Percentiles rank a stretch among this genome's conserved stretches.
These are phyloP conservation scores for Porphyrellus cyaneotinctus DNA, from an alignment of 768 basidiomycete genomes.

Conservation along the genomic window DNA sequence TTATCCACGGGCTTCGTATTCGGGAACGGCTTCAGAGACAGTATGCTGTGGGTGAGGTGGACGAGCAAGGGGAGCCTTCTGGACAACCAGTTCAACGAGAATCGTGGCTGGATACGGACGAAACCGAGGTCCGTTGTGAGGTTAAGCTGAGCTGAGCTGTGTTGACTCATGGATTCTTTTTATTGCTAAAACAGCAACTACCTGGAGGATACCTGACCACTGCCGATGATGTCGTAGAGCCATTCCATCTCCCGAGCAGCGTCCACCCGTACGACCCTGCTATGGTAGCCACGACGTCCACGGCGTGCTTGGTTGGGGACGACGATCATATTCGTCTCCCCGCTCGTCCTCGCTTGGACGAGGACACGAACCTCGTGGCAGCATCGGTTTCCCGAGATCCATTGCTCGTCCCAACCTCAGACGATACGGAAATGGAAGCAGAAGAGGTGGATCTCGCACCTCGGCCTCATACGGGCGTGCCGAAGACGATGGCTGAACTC, in stretches of 20 bases:
- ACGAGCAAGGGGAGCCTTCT: neutral
- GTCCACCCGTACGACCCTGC: slow-evolving; percentile 18
- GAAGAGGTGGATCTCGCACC: slow-evolving; percentile 17
- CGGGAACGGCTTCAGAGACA: slow-evolving; percentile 77
- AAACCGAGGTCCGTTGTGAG: slow-evolving; percentile 15
- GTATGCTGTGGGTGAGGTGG: slow-evolving; percentile 42
- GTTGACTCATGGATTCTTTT: slow-evolving; percentile 17
- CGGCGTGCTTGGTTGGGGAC: neutral
- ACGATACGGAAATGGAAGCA: slow-evolving; percentile 9
- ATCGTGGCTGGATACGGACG: slow-evolving; percentile 21
- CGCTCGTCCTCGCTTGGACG: neutral
- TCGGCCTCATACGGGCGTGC: slow-evolving; percentile 22
- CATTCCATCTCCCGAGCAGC: slow-evolving; percentile 66
- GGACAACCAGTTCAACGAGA: slow-evolving; percentile 5
- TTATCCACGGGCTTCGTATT: slow-evolving; percentile 86
- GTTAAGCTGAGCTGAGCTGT: neutral
- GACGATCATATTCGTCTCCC: neutral
- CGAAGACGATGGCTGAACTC: slow-evolving; percentile 65
- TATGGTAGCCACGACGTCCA: slow-evolving; percentile 7
- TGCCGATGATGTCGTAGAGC: slow-evolving; percentile 69
- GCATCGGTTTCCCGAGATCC: slow-evolving; percentile 7
- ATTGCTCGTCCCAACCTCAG: slow-evolving; percentile 7
- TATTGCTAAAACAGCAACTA: slow-evolving; percentile 12
- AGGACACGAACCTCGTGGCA: neutral
- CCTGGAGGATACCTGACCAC: slow-evolving; percentile 62